A percentile compares a stretch with the other conserved stretches of the same genome.
phyloP scores from a whole-genome alignment of 2,329 filamentous ascomycete species.

The Aspergillus hiratsukae region DNA sequence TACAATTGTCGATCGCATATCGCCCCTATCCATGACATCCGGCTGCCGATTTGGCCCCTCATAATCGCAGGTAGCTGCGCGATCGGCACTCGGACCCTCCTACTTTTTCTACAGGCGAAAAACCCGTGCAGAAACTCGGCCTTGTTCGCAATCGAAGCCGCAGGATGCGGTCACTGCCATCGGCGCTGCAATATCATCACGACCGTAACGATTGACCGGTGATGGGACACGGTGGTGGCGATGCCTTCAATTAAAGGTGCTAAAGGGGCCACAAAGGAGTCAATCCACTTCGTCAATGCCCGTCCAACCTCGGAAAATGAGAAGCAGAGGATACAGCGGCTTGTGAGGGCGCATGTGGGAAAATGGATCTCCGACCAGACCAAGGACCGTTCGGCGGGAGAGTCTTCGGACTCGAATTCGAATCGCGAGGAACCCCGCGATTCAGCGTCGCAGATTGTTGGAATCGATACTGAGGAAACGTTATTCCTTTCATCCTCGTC shows the following conservation, averaged over 20 bases:
- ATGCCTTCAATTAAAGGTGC: slow-evolving; percentile 23
- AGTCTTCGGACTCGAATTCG: slow-evolving; percentile 2
- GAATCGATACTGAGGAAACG: neutral
- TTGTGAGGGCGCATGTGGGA: slow-evolving; percentile 33
- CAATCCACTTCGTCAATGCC: slow-evolving; percentile 33
- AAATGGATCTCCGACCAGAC: slow-evolving; percentile 34
- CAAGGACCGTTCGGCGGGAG: slow-evolving; percentile 21
- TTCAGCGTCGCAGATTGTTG: neutral
- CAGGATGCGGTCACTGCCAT: slow-evolving; percentile 19
- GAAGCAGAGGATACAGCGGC: slow-evolving; percentile 22
- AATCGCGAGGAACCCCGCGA: neutral
- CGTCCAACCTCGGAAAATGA: slow-evolving; percentile 27
- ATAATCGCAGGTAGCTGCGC: neutral
- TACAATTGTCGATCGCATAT: neutral
- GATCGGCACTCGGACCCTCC: neutral
- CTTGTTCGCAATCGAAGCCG: neutral
- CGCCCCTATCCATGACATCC: neutral
- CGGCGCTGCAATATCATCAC: slow-evolving; percentile 5
- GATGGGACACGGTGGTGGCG: slow-evolving; percentile 2
- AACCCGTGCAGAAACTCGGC: neutral
- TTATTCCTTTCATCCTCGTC: slow-evolving; percentile 6
- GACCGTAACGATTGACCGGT: slow-evolving; percentile 10
- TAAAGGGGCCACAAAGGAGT: slow-evolving; percentile 17
- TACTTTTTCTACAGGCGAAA: neutral
- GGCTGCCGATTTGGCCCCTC: neutral